Base-by-base conservation (phyloP, 768 basidiomycete species). In the Leccinum subgranulosum region DNA sequence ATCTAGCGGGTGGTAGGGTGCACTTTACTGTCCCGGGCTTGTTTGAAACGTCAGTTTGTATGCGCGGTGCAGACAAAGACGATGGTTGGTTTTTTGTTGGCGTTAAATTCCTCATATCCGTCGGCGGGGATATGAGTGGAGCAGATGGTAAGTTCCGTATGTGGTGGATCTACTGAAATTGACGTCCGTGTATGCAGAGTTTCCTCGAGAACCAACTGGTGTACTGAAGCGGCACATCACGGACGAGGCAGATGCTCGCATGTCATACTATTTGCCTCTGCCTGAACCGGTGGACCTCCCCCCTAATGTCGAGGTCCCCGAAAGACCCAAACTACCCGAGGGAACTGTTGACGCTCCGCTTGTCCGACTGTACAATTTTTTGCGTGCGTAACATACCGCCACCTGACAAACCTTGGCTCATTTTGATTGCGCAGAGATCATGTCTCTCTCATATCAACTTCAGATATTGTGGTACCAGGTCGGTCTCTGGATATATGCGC, bases 361-460 rank as follows among this genome's bases (percentile, higher is more conserved):
- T 3, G 82, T 94, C 8, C 83, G 95, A 43, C 67, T 93, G 7
- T 94, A 83, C 74, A 96, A 95, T 64, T 91, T 96, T 63, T 77
- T 98, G 34, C 93, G 94, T 96, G 70, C 66, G 92, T 71, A 65
- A 4, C 49, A 15, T 51, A 36, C 46, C 17, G 27, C 12, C 1
- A 27, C 23, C 23, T 21, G 14, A 33, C 7, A 14, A 50, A 6
- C 6, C 15, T 25, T 43, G 19, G 21, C 53, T 63, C 23, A 63
- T 28, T 2, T 10, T 51, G 47, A 8, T 49, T 8, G 3, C 4
- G 8, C 60, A 95, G 93, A 94, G 69, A 88, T 92, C 79, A 90
- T 94, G 84, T 91, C 92, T 1, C 73, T 97, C 57, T 88, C 91
- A 2, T 97, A 97, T 72, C 94, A 96, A 66, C 79, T 98, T 15